Percentiles rank a stretch among this genome's conserved stretches.
These are phyloP conservation scores for Hemileccinum rubropunctum DNA, from an alignment of 768 basidiomycete genomes.

Conservation along the genomic window DNA sequence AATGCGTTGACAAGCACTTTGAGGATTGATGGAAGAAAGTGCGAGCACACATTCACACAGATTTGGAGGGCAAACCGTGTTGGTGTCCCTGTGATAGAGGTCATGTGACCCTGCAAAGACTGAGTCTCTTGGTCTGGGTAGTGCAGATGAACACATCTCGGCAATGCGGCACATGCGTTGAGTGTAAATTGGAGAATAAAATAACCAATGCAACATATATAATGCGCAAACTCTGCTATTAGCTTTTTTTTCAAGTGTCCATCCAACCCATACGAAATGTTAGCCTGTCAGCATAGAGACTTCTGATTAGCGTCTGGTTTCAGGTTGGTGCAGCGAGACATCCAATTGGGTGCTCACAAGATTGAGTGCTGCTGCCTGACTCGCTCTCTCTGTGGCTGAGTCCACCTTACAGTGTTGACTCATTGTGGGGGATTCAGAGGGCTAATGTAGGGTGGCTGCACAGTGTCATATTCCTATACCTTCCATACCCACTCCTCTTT, in stretches of 20 bases:
- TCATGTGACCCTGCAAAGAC: conserved; percentile 68
- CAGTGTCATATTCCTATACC: conserved; percentile 83
- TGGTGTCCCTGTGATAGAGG: conserved; percentile 11
- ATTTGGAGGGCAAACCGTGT: too few relatives aligned
- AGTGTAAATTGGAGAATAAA: conserved; percentile 32
- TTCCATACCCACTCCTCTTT: conserved; percentile 45
- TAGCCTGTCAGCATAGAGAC: conserved; percentile 41
- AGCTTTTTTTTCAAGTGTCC: conserved; percentile 52
- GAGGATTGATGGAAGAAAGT: neutral
- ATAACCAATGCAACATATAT: conserved; percentile 23
- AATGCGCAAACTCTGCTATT: conserved; percentile 24
- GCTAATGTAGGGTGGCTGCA: conserved; percentile 43
- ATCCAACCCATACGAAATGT: conserved; percentile 64
- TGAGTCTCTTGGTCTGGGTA: conserved; percentile 54
- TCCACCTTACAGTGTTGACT: conserved; percentile 57
- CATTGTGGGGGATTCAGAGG: conserved; percentile 36
- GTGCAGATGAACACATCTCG: conserved; percentile 38
- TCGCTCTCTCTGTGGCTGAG: conserved; percentile 42
- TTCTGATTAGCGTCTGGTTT: conserved; percentile 60
- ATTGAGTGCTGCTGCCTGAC: conserved; percentile 37
- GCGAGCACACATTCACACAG: too few relatives aligned
- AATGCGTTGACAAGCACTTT: neutral
- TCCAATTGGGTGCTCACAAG: conserved; percentile 51
- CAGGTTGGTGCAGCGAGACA: conserved; percentile 81
- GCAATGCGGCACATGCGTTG: conserved; percentile 16